A percentile compares a stretch with the other conserved stretches of the same genome.
Evolutionary conservation across 2,329 filamentous ascomycete species (phyloP).

Genomic region (Ascochyta pisi): DNA sequence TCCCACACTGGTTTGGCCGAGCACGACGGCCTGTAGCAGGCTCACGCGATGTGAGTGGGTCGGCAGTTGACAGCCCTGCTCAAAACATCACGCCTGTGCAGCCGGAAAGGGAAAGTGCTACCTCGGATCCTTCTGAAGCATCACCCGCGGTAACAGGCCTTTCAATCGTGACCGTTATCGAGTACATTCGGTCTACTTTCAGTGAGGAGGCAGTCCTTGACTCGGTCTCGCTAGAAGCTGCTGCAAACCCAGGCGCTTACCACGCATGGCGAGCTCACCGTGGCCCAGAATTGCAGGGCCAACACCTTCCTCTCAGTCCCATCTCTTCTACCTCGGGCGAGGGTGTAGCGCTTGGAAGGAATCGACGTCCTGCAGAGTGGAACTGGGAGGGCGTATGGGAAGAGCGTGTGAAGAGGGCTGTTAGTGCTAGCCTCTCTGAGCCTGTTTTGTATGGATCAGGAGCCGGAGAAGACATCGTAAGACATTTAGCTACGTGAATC

Average conservation of each 20-base stretch:
- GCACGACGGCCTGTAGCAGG: conserved; percentile 37
- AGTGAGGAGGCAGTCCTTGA: conserved; percentile 80
- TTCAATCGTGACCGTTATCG: conserved; percentile 65
- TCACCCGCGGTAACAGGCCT: conserved; percentile 18
- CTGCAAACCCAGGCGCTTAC: conserved; percentile 90
- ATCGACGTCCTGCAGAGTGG: conserved; percentile 80
- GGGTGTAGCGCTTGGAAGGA: conserved; percentile 52
- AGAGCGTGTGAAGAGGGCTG: conserved; percentile 79
- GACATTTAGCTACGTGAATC: not conserved
- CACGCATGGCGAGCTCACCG: conserved; percentile 87
- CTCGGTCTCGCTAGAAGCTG: conserved; percentile 77
- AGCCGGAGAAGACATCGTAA: conserved; percentile 74
- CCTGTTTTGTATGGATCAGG: conserved; percentile 75
- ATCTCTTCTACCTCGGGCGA: conserved; percentile 24
- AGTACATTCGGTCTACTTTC: conserved; percentile 84
- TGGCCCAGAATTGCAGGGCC: conserved; percentile 46
- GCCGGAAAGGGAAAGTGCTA: conserved; percentile 16
- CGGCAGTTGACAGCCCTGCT: conserved; percentile 30
- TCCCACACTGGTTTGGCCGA: conserved; percentile 82
- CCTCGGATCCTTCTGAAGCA: conserved; percentile 14
- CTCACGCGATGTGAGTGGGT: conserved; percentile 45
- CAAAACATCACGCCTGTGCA: conserved; percentile 27
- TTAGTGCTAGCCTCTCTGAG: conserved; percentile 80
- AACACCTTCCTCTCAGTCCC: conserved; percentile 37
- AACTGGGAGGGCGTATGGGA: conserved; percentile 99